These are phyloP conservation scores for Lippia alba DNA, from an alignment of 305 asterid species.

Conservation along the genomic window DNA sequence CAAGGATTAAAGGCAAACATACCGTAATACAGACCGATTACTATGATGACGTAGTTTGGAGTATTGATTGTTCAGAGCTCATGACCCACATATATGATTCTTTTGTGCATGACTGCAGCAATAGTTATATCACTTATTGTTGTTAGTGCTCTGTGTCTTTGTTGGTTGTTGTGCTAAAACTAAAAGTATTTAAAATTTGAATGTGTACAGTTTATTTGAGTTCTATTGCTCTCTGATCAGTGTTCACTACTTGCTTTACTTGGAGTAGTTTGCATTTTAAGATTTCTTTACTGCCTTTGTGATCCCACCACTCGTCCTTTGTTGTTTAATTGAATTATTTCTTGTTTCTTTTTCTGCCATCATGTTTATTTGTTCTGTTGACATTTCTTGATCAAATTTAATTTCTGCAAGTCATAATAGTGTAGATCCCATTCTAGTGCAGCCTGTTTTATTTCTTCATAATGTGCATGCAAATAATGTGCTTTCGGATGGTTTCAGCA, in stretches of 20 bases:
- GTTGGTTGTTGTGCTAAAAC: slow-evolving; percentile 14
- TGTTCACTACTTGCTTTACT: not conserved
- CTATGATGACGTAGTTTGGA: slow-evolving; percentile 11
- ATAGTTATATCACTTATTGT: not conserved
- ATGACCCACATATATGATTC: slow-evolving; percentile 7
- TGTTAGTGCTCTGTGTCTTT: slow-evolving; percentile 15
- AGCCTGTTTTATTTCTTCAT: slow-evolving; percentile 33
- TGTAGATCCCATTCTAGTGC: slow-evolving; percentile 1
- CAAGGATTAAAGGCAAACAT: slow-evolving; percentile 1
- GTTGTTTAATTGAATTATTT: not conserved
- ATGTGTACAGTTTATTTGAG: slow-evolving; percentile 1
- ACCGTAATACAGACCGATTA: not conserved
- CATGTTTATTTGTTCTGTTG: slow-evolving; percentile 1
- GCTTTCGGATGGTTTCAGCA: slow-evolving; percentile 59
- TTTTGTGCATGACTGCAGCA: slow-evolving; percentile 4
- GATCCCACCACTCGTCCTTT: slow-evolving; percentile 1
- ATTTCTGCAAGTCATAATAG: slow-evolving; percentile 1
- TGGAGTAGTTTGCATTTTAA: slow-evolving; percentile 5
- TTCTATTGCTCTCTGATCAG: slow-evolving; percentile 5
- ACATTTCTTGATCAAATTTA: not conserved
- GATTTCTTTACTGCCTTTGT: not conserved
- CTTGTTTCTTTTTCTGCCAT: not conserved
- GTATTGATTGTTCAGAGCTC: slow-evolving; percentile 11
- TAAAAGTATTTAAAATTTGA: not conserved
- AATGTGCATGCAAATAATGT: slow-evolving; percentile 27